These are phyloP conservation scores for Rubia yunnanensis DNA, from an alignment of 257 asterid genomes.

Conservation along the genomic window DNA sequence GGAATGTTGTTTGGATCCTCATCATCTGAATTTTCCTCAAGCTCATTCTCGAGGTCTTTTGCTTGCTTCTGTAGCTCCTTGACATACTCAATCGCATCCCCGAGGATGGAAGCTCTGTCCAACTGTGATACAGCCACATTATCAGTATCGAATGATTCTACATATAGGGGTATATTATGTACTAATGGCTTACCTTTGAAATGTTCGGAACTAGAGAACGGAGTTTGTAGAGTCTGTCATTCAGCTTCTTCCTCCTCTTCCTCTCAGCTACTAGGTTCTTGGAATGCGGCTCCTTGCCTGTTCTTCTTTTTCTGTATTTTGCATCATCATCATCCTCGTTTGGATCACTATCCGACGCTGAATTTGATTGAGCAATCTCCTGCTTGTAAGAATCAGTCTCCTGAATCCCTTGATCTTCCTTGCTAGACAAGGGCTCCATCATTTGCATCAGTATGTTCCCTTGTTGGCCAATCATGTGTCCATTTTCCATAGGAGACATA, in stretches of 20 bases:
- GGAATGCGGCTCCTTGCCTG: constrained; percentile 59
- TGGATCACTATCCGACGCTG: constrained; percentile 48
- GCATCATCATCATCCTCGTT: constrained; percentile 63
- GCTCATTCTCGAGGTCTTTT: constrained; percentile 56
- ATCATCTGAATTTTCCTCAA: constrained; percentile 55
- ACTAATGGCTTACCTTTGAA: constrained; percentile 48
- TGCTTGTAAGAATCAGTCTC: constrained; percentile 45
- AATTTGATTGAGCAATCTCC: constrained; percentile 46
- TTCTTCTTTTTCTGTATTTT: constrained; percentile 43
- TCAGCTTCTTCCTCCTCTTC: constrained; percentile 80
- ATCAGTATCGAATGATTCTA: background rate
- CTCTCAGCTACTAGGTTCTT: constrained; percentile 84
- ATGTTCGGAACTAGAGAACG: constrained; percentile 83
- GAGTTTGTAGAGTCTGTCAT: constrained; percentile 71
- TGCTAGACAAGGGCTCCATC: constrained; percentile 27
- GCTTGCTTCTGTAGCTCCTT: constrained; percentile 65
- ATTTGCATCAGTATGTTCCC: constrained; percentile 19
- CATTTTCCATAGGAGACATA: constrained; percentile 21
- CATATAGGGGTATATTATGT: background rate
- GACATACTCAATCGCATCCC: constrained; percentile 80
- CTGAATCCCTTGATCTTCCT: constrained; percentile 20
- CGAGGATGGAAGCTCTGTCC: constrained; percentile 87
- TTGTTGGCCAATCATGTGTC: constrained; percentile 21
- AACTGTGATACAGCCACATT: constrained; percentile 27
- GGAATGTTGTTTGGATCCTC: constrained; percentile 29